Base-by-base conservation (phyloP, 805 yeast genomes). In the Saccharomycopsis selenospora region DNA sequence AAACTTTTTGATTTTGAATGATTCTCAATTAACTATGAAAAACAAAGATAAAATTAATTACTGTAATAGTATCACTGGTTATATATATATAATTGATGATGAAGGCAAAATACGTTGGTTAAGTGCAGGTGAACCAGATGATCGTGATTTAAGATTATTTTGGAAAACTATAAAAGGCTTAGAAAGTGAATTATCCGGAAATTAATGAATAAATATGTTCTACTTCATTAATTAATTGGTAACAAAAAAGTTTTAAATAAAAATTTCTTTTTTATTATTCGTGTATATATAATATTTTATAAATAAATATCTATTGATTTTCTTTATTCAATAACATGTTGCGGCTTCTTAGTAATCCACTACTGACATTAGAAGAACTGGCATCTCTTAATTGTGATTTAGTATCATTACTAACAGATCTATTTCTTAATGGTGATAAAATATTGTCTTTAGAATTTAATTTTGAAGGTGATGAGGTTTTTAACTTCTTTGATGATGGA, bases 31-130 rank as follows among this genome's bases (percentile, higher is more conserved):
- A 26, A 71, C 80, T 1, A 72, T 75, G 49, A 77, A 71, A 17
- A 65, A 77, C 4, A 76, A 85, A 56, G 79, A 80, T 47, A 63
- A 73, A 23, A 64, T 91, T 29, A 67, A 76, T 43, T 76, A 89
- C 56, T 81, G 80, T 48, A 91, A 91, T 61, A 73, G 77, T 20
- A 85, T 83, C 57, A 78, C 95, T 2, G 98, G 98, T 0, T 89
- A 86, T 60, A 69, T 89, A 8, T 83, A 88, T 55, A 68, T 91
- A 3, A 73, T 93, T 29, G 99, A 93, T 60, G 70, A 70, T 13
- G 69, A 79, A 11, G 82, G 83, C 45, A 81, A 76, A 57, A 82
- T 93, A 47, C 71, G 98, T 57, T 91, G 98, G 98, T 89, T 88
- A 22, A 85, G 88, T 3, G 79, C 95, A 56, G 99, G 98, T 2